Percentiles rank a stretch among this genome's conserved stretches.
These are phyloP conservation scores for Daldinia vernicosa DNA, from an alignment of 495 filamentous ascomycete species.

Conservation along the genomic window DNA sequence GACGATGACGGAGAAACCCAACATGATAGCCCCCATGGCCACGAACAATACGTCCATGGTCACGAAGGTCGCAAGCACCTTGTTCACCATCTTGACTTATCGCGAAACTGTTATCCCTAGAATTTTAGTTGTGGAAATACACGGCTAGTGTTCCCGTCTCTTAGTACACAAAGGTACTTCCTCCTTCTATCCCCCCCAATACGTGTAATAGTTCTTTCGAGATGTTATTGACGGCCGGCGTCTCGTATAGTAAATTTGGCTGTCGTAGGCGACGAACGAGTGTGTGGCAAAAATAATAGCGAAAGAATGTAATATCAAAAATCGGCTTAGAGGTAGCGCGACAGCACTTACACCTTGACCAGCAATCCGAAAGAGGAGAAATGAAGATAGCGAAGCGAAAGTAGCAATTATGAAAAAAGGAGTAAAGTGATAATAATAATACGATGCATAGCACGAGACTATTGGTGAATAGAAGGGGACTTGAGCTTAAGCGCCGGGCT, in stretches of 20 bases:
- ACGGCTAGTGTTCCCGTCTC: conserved; percentile 24
- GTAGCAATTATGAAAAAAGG: conserved; percentile 53
- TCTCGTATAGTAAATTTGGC: conserved; percentile 44
- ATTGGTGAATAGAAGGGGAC: conserved; percentile 22
- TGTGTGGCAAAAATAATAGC: conserved; percentile 38
- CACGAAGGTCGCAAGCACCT: conserved; percentile 66
- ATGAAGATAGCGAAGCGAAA: conserved; percentile 49
- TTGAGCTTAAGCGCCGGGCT: conserved; percentile 43
- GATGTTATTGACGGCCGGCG: conserved; percentile 58
- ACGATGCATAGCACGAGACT: conserved; percentile 39
- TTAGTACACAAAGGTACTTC: conserved; percentile 20
- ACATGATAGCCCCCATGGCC: conserved; percentile 67
- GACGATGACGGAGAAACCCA: conserved; percentile 69
- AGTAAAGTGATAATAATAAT: conserved; percentile 37
- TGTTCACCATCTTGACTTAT: conserved; percentile 61
- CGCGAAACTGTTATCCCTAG: background rate
- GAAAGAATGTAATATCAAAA: conserved; percentile 50
- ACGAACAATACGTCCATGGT: conserved; percentile 68
- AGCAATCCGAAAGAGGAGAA: conserved; percentile 33
- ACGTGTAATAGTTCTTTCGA: conserved; percentile 23
- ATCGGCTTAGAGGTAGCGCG: conserved; percentile 41
- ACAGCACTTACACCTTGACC: conserved; percentile 44
- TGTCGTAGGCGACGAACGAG: conserved; percentile 24
- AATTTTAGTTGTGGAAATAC: background rate
- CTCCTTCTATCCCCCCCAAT: conserved; percentile 34